Evolutionary conservation across 2,329 filamentous ascomycete genomes (phyloP), one percentile per base, ranked within the genome.

Genomic region (Alternaria sp.): DNA sequence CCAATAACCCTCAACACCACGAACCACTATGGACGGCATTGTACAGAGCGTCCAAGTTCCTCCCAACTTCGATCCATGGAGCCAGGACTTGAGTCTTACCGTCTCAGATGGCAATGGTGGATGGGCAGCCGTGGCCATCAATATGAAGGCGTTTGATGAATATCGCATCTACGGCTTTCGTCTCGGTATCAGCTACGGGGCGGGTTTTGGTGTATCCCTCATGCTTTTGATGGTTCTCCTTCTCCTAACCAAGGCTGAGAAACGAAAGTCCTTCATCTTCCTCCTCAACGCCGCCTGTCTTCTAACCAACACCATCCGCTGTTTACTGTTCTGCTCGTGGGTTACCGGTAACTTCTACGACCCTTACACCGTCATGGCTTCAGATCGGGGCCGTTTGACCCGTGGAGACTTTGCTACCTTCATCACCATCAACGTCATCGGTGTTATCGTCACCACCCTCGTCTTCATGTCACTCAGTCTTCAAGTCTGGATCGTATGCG

Each of bases 191-290:
- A 89, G 88, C 77, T 91, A 89, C 72, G 88, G 85, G 51, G 79
- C 84, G 17, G 90, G 94, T 73, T 82, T 93, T 51, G 91, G 91
- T 29, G 86, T 89, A 24, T 86, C 85, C 45, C 63, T 88, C 56
- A 78, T 89, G 60, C 85, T 92, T 69, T 80, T 93, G 17, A 66
- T 89, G 41, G 81, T 90, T 29, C 79, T 93, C 3, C 78, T 92
- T 10, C 78, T 89, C 57, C 83, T 93, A 74, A 93, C 90, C 0
- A 85, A 86, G 21, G 74, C 80, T 0, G 81, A 86, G 64, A 92
- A 91, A 73, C 85, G 90, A 59, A 79, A 80, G 51, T 88, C 88
- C 2, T 72, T 81, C 0, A 83, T 91, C 21, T 90, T 90, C 73
- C 70, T 88, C 62, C 80, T 93, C 68, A 92, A 93, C 72, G 65